Evolutionary conservation across 257 asterid genomes (phyloP), one percentile per base, ranked within the genome.

Genomic region (Solanum pimpinellifolium): DNA sequence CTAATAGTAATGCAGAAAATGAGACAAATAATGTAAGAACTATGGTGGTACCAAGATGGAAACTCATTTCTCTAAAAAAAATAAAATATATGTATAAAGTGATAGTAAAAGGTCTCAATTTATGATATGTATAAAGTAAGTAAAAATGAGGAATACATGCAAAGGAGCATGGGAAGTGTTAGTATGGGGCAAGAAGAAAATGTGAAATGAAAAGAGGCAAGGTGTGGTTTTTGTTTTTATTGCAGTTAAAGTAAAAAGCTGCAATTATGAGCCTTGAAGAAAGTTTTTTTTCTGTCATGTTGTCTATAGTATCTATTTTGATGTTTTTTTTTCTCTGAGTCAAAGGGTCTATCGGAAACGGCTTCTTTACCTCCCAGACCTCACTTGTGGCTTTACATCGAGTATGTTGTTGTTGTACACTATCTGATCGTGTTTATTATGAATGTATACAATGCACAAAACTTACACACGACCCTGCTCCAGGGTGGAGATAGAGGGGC

Each of bases 41-140:
- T 59, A 94, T 76, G 12, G 98, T 92, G 41, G 92, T 92, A 6
- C 91, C 88, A 46, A 94, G 87, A 75, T 91, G 94, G 77, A 92
- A 88, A 52, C 85, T 91, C 56, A 94, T 93, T 83, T 90, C 92
- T 83, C 81, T 91, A 72, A 37, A 88, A 37, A 83, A 89, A 93
- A 92, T 10, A 4, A 49, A 9, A 29, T 10, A 27, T 15, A 14
- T 29, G 76, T 69, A 69, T 15, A 29, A 69, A 69, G 75, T 69
- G 33, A 46, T 5, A 33, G 44, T 14, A 62, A 3, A 42, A 21
- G 13, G 65, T 31, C 33, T 84, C 78, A 39, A 42, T 84, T 66
- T 72, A 86, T 73, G 37, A 29, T 80, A 49, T 80, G 29, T 47
- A 80, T 80, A 81, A 49, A 81, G 69, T 47, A 0, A 49, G 46